Base-by-base conservation (phyloP, 257 asterid species). In the Perilla frutescens region DNA sequence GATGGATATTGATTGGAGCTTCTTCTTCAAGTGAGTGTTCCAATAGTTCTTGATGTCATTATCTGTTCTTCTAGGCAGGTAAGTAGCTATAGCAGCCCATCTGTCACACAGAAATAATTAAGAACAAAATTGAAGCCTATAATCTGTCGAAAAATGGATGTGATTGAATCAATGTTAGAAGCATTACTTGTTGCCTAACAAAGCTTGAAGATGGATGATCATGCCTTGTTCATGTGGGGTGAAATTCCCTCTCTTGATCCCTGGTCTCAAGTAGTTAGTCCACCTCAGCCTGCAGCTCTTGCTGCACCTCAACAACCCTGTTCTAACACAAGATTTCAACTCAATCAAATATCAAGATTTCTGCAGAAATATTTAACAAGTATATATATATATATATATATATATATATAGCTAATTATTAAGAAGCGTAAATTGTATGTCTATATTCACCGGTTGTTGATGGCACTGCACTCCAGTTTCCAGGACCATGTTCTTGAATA, bases 71-170 rank as follows among this genome's bases (percentile, higher is more conserved):
- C 89, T 96, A 20, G 98, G 98, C 8, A 93, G 85, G 75, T 93
- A 89, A 9, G 98, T 82, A 63, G 98, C 98, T 75, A 93, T 93
- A 41, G 97, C 93, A 11, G 96, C 96, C 97, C 96, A 92, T 77
- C 97, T 91, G 82, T 2, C 55, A 50, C 43, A 6, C 67, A 54
- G 43, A 57, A 53, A 45, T 32, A 40, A 36, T 8, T 10, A 34
- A 64, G 13, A 20, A 34, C 37, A 7, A 47, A 11, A n/a, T 53
- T 6, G 12, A 12, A 43, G 51, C 20, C 36, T 56, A 63, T 20
- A 63, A 43, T 67, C 61, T 51, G 34, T 34, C 37, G 12, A 50
- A 5, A 48, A 64, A 20, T 8, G 14, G 54, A 34, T 14, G 8
- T 6, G 10, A 43, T 0, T 7, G n/a, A 62, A 20, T 20, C 26